Evolutionary conservation across 371 early-diverging fungal species (phyloP).

Genomic region (Mucor saturninus): DNA sequence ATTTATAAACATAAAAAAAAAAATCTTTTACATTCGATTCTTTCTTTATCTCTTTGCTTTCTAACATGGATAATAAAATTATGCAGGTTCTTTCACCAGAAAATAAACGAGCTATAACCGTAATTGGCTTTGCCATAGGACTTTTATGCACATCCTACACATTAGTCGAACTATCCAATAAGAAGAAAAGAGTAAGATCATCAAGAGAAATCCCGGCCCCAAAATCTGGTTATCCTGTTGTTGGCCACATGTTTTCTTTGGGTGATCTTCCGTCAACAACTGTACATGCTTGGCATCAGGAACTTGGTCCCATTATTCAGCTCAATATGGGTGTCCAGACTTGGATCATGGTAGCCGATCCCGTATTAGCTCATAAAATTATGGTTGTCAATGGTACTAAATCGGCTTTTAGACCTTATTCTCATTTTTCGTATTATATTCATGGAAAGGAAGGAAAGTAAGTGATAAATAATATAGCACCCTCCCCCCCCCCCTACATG

Average conservation of each 20-base stretch:
- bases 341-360: conserved; percentile 22
- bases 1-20: too few species aligned
- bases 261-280: conserved; percentile 12
- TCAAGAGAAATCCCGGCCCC: conserved; percentile 16
- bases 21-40: too few species aligned
- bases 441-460: conserved; percentile 14
- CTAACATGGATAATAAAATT: too few species aligned
- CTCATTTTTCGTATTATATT: not conserved
- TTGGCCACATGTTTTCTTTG: conserved; percentile 27
- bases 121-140: not conserved
- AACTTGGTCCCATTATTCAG: conserved; percentile 22
- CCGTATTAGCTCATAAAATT: conserved; percentile 25
- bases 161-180: not conserved
- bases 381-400: conserved; percentile 20
- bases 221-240: conserved; percentile 5
- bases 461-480: not conserved
- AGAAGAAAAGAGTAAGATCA: not conserved
- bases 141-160: conserved; percentile 2
- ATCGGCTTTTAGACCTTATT: conserved; percentile 15
- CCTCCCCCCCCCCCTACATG: too few species aligned
- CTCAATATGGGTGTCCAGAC: conserved; percentile 18
- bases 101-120: not conserved
- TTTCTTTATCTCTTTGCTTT: too few species aligned
- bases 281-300: conserved; percentile 22
- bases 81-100: too few species aligned